Percentiles rank a stretch among this genome's conserved stretches.
phyloP scores from a whole-genome alignment of 495 filamentous ascomycete genomes.

The Chaetomium fimeti region DNA sequence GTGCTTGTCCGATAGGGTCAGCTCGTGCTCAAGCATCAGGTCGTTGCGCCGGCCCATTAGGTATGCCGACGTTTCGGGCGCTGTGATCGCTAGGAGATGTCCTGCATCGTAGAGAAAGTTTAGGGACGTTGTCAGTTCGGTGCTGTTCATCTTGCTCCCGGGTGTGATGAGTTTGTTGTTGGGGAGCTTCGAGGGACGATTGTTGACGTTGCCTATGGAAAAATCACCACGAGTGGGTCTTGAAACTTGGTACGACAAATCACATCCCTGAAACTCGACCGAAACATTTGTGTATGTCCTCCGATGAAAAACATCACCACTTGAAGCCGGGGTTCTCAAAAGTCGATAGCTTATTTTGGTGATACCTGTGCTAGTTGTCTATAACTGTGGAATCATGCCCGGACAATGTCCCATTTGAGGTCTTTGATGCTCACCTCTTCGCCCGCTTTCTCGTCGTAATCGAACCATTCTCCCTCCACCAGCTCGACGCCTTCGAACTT shows the following conservation, averaged over 20 bases:
- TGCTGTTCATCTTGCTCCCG: slow-evolving; percentile 30
- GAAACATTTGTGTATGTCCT: too few species aligned
- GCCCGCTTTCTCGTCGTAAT: slow-evolving; percentile 60
- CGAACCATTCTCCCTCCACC: slow-evolving; percentile 73
- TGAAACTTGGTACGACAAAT: too few species aligned
- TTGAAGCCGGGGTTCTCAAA: too few species aligned
- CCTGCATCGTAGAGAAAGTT: slow-evolving; percentile 51
- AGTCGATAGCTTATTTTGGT: not conserved
- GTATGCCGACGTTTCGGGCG: slow-evolving; percentile 51
- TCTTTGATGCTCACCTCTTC: slow-evolving; percentile 76
- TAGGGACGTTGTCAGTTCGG: slow-evolving; percentile 34
- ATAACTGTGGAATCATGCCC: slow-evolving; percentile 45
- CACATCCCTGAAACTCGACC: too few species aligned
- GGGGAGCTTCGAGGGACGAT: not conserved
- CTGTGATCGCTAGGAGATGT: slow-evolving; percentile 46
- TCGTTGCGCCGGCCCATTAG: slow-evolving; percentile 47
- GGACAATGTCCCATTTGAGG: slow-evolving; percentile 78
- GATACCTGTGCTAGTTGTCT: not conserved
- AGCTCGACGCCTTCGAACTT: slow-evolving; percentile 80
- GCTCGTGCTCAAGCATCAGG: slow-evolving; percentile 44
- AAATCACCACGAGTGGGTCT: too few species aligned
- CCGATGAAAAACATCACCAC: too few species aligned
- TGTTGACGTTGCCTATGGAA: too few species aligned
- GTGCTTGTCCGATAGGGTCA: slow-evolving; percentile 44
- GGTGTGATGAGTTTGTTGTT: not conserved